Evolutionary conservation across 345 rosid genomes (phyloP).

Genomic region (Ceriops tagal): DNA sequence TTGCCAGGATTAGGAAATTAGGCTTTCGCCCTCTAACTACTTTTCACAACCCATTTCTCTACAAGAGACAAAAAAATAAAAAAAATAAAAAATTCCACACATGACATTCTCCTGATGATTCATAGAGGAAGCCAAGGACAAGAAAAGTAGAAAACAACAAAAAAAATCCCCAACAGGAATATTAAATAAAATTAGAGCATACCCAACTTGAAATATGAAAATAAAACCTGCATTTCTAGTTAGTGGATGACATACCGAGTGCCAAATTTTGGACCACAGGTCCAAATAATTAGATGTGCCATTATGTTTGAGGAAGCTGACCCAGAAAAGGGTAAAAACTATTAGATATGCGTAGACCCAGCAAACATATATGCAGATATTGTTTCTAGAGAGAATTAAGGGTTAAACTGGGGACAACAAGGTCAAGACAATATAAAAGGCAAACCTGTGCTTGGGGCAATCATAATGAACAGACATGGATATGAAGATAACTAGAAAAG

Average conservation of each 20-base stretch:
- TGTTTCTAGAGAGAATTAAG: conserved; percentile 28
- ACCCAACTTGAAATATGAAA: conserved; percentile 4
- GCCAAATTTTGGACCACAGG: conserved; percentile 9
- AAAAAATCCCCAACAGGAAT: conserved; percentile 7
- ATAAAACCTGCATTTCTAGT: background rate
- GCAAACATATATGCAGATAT: conserved; percentile 2
- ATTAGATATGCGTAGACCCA: conserved; percentile 5
- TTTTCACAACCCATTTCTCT: background rate
- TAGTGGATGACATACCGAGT: background rate
- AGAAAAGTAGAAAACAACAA: background rate
- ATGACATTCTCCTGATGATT: conserved; percentile 38
- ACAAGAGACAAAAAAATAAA: conserved; percentile 24
- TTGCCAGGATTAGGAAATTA: too few species aligned
- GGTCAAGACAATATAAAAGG: conserved; percentile 27
- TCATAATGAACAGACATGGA: conserved; percentile 21
- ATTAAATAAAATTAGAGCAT: background rate
- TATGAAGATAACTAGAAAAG: conserved; percentile 9
- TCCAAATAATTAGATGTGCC: background rate
- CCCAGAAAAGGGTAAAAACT: background rate
- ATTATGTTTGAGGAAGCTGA: background rate
- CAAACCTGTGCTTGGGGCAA: conserved; percentile 21
- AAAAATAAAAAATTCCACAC: conserved; percentile 5
- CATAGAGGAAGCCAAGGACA: conserved; percentile 26
- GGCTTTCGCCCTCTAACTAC: too few species aligned
- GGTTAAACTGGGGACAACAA: conserved; percentile 27